Evolutionary conservation across 2,329 filamentous ascomycete species (phyloP).

Genomic region (Harringtonia aguacate): DNA sequence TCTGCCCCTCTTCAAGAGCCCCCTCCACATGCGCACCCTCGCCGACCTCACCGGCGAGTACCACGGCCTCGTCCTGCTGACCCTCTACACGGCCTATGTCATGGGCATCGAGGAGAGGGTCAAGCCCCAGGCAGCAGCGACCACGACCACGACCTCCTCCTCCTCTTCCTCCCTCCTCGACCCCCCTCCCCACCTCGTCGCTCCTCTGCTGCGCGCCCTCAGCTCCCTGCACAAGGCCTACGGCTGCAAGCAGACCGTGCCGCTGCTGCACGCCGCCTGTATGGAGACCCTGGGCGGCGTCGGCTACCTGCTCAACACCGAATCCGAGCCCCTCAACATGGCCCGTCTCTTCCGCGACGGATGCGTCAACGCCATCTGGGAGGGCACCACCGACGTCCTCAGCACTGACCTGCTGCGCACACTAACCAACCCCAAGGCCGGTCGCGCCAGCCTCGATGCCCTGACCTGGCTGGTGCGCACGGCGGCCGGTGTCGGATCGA

Average conservation of each 20-base stretch:
- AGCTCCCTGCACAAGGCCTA: slow-evolving; percentile 52
- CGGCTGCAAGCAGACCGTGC: slow-evolving; percentile 38
- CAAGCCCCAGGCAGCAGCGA: slow-evolving; percentile 8
- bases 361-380: slow-evolving; percentile 49
- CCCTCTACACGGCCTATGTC: slow-evolving; percentile 40
- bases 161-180: slow-evolving; percentile 15
- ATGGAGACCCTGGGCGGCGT: slow-evolving; percentile 58
- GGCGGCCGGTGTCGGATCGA: neutral
- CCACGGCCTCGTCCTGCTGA: slow-evolving; percentile 43
- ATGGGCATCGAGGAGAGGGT: slow-evolving; percentile 38
- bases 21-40: slow-evolving; percentile 47
- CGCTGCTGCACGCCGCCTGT: slow-evolving; percentile 39
- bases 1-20: slow-evolving; percentile 36
- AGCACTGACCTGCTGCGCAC: slow-evolving; percentile 39
- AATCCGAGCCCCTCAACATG: slow-evolving; percentile 55
- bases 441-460: slow-evolving; percentile 26
- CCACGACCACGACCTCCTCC: too few species aligned
- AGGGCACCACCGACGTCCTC: slow-evolving; percentile 61
- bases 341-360: slow-evolving; percentile 56
- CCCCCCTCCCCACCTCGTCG: slow-evolving; percentile 20
- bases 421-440: slow-evolving; percentile 31
- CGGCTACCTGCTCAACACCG: slow-evolving; percentile 51
- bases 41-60: slow-evolving; percentile 46
- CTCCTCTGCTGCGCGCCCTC: slow-evolving; percentile 42
- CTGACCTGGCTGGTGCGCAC: slow-evolving; percentile 28